Evolutionary conservation across 371 early-diverging fungal species (phyloP).

Genomic region (Mortierella sp.): DNA sequence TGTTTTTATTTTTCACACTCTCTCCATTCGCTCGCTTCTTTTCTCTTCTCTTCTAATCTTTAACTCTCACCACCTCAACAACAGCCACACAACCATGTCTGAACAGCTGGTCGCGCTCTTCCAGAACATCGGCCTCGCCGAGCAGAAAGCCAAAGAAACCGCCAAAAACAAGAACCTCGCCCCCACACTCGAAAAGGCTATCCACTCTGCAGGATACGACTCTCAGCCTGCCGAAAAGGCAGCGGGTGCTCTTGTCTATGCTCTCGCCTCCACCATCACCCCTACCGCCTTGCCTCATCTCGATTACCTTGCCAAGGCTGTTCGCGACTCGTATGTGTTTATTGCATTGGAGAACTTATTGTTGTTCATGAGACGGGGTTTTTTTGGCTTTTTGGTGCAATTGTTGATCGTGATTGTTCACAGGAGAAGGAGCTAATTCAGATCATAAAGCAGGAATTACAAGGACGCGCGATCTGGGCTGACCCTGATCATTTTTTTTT

Average conservation of each 20-base stretch:
- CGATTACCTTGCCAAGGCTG: slow-evolving; percentile 82
- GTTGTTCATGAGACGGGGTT: no score
- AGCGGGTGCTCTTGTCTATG: slow-evolving; percentile 86
- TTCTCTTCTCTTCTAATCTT: neutral
- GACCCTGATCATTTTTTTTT: neutral
- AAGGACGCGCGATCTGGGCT: neutral
- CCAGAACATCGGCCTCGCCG: slow-evolving; percentile 89
- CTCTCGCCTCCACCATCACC: slow-evolving; percentile 89
- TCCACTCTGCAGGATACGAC: slow-evolving; percentile 75
- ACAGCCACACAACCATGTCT: slow-evolving; percentile 26
- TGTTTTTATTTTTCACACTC: slow-evolving; percentile 5
- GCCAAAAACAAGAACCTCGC: slow-evolving; percentile 95
- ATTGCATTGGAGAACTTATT: neutral
- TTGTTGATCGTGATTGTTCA: neutral
- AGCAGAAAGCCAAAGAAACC: slow-evolving; percentile 94
- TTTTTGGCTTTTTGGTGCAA: neutral
- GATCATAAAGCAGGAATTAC: slow-evolving; percentile 8
- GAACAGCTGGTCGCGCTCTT: slow-evolving; percentile 79
- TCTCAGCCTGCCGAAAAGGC: slow-evolving; percentile 72
- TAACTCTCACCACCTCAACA: neutral
- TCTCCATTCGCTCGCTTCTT: neutral
- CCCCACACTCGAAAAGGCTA: slow-evolving; percentile 77
- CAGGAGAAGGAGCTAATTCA: neutral
- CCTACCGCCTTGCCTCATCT: slow-evolving; percentile 83
- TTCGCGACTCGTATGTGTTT: slow-evolving; percentile 68